Evolutionary conservation across 495 filamentous ascomycete genomes (phyloP), one percentile per base, ranked within the genome.

Genomic region (Podospora australis): DNA sequence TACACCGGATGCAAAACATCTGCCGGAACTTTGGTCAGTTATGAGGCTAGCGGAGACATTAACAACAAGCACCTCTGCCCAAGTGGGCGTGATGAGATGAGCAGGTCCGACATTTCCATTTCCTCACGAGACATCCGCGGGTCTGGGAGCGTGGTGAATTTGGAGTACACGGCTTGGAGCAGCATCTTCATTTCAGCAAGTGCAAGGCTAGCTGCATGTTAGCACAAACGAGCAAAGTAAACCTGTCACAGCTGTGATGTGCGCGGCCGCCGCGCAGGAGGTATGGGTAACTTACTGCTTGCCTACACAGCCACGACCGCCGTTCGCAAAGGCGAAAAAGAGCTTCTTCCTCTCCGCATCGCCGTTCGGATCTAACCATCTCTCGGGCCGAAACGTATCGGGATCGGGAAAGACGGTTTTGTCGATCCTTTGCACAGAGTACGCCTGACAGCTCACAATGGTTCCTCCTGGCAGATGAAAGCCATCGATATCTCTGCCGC

Each of bases 131-230:
- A 60, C 79, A 81, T 82, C 28, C 73, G 65, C 3, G 53, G 48
- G 6, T 79, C 74, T 5, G 79, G 71, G 0, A 65, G 55, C 2
- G 81, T 82, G 11, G 60, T 67, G 41, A 75, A 84, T 3, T 60
- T 65, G 5, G 74, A 74, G 57, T 85, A 85, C 3, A 83, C 69
- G 32, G 74, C 77, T 17, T 63, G 63, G 14, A 85, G 67, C 26
- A 84, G 58, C 8, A 70, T 68, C 63, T 80, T 84, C 79, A 85
- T 84, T 57, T 85, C 81, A 24, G 76, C 72, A n/a, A 80, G 70
- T 0, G 79, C 81, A 29, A 85, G 68, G 57, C 80, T 83, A 49
- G 14, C 38, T 11, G 5, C 6, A 46, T 32, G 53, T 65, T 29
- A 61, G 58, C 56, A 6, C 13, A 6, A 30, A 30, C n/a, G n/a